Evolutionary conservation across 2,329 filamentous ascomycete species (phyloP).

Genomic region (Calonectria fujianensis): DNA sequence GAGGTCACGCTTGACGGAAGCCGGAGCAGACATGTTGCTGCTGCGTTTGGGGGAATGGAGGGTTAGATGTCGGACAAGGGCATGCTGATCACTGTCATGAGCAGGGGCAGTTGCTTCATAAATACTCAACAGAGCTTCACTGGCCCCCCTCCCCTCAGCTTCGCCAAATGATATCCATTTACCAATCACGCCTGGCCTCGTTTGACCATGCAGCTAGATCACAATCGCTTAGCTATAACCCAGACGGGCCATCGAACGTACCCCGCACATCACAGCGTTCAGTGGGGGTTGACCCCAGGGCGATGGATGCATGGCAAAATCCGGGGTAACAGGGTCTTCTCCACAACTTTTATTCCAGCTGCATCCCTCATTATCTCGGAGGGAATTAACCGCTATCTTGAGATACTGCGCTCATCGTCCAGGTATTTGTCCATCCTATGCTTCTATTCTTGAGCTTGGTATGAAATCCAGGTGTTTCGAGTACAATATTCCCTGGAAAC

Average conservation of each 20-base stretch:
- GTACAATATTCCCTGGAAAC: too few species aligned
- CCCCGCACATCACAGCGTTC: not conserved
- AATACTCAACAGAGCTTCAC: not conserved
- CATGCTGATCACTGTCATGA: not conserved
- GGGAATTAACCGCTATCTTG: not conserved
- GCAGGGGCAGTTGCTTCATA: not conserved
- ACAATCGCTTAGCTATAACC: not conserved
- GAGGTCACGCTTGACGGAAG: not conserved
- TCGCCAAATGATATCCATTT: slow-evolving; percentile 14
- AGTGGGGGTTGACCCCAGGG: not conserved
- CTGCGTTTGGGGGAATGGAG: not conserved
- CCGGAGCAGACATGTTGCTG: slow-evolving; percentile 1
- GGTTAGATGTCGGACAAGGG: not conserved
- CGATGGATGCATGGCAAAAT: not conserved
- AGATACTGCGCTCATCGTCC: not conserved
- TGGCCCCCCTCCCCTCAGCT: not conserved
- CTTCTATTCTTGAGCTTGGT: not conserved
- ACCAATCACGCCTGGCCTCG: not conserved
- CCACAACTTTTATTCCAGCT: not conserved
- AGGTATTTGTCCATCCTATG: not conserved
- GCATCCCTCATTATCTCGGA: not conserved
- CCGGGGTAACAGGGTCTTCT: slow-evolving; percentile 2
- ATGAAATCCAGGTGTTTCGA: not conserved
- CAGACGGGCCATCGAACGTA: not conserved
- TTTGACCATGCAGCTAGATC: not conserved